Base-by-base conservation (phyloP, 441 rosid genomes). In the Croton laevigatus region DNA sequence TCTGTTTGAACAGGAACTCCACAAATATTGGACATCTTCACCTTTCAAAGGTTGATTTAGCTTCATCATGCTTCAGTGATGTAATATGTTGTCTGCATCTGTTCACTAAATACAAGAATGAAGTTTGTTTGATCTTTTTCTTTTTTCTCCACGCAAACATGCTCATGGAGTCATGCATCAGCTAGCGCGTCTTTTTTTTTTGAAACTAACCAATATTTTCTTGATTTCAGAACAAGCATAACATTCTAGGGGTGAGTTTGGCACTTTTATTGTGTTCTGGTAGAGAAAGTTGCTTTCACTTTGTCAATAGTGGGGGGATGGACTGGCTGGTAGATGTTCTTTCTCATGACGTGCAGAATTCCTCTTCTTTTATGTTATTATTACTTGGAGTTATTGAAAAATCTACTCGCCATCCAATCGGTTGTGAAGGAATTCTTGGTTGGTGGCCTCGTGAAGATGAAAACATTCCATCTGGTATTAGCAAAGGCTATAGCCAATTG, bases 371-470 rank as follows among this genome's bases (percentile, higher is more conserved):
- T 64, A 74, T 84, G 44, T 80, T 95, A 64, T 69, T 95, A 68
- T 76, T 85, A 48, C 96, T 95, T 79, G 97, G 92, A 88, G 98
- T 87, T 69, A 73, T 85, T 69, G 98, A 92, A 88, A 97, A 82
- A 83, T 96, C 98, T 73, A 92, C 97, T 59, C 86, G 90, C 22
- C 87, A 91, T 84, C 84, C 98, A 55, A 79, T 93, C 81, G 98
- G 98, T 19, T 95, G 99, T 78, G 98, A 92, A 77, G 93, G 94
- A 66, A 80, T 89, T 79, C 81, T 95, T 71, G 98, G 98, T 67
- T 95, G 99, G 99, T 95, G 98, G 97, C 98, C 93, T 74, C 98
- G 94, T 68, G 90, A 89, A 84, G 90, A 92, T 80, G 92, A 86
- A 78, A 81, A 71, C 60, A 77, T 92, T 59, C 96, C 99, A 20